phyloP scores from a whole-genome alignment of 1,284 basidiomycete species.

The Leccinum holopus region DNA sequence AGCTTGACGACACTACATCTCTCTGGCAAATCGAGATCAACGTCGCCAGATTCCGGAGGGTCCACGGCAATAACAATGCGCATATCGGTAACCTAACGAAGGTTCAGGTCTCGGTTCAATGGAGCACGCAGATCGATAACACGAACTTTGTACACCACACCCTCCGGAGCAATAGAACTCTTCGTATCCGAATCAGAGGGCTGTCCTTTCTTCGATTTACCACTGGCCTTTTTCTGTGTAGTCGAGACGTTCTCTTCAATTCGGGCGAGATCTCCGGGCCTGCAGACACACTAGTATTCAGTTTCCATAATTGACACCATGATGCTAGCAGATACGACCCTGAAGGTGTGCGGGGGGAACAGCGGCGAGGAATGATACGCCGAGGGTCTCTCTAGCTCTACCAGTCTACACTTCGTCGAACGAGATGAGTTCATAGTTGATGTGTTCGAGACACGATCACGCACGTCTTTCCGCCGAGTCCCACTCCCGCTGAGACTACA shows the following conservation, averaged over 20 bases:
- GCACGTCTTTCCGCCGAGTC: constrained; percentile 89
- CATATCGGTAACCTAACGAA: constrained; percentile 65
- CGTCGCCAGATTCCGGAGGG: constrained; percentile 51
- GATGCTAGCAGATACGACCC: constrained; percentile 41
- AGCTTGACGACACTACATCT: constrained; percentile 83
- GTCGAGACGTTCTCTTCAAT: constrained; percentile 68
- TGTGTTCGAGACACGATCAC: constrained; percentile 22
- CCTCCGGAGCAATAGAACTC: constrained; percentile 51
- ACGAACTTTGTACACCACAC: constrained; percentile 78
- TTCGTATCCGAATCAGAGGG: constrained; percentile 38
- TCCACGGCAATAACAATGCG: constrained; percentile 78
- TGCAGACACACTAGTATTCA: constrained; percentile 23
- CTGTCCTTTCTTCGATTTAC: constrained; percentile 44
- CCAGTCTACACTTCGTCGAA: constrained; percentile 55
- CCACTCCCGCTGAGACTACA: constrained; percentile 69
- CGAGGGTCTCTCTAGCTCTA: constrained; percentile 82
- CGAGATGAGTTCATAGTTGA: constrained; percentile 2
- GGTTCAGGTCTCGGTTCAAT: neutral
- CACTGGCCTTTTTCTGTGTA: constrained; percentile 44
- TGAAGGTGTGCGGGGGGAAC: constrained; percentile 85
- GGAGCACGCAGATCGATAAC: neutral
- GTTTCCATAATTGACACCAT: constrained; percentile 5
- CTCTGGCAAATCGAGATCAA: constrained; percentile 80
- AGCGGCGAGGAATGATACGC: constrained; percentile 72
- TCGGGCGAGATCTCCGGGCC: constrained; percentile 79